Evolutionary conservation across 176 grass and related monocot species (phyloP).

Genomic region (Eleusine coracana): DNA sequence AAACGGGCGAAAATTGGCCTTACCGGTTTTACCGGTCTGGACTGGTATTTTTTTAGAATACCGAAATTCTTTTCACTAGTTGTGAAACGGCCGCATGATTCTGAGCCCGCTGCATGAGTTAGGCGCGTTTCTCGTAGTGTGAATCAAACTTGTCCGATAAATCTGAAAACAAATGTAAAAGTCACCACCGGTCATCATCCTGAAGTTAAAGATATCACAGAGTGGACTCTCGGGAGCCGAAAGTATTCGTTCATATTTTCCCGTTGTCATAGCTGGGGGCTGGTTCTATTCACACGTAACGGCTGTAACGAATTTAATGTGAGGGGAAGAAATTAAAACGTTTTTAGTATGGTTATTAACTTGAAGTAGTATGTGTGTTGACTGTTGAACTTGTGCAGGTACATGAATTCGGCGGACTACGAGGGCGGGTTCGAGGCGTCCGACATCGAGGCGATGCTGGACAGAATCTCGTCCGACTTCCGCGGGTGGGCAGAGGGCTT

Average conservation of each 20-base stretch:
- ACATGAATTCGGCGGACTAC: conserved; percentile 78
- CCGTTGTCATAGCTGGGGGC: not conserved
- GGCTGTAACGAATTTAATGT: not conserved
- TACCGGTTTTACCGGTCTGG: too few relatives aligned
- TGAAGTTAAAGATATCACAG: not conserved
- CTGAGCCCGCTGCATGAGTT: too few relatives aligned
- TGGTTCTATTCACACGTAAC: not conserved
- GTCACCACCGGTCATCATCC: not conserved
- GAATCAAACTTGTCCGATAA: not conserved
- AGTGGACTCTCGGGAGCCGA: not conserved
- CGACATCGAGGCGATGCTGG: conserved; percentile 53
- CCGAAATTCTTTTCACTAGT: too few relatives aligned
- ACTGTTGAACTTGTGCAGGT: conserved; percentile 30
- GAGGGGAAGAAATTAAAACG: not conserved
- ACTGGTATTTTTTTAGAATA: too few relatives aligned
- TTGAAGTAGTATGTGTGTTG: not conserved
- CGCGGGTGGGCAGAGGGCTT: conserved; percentile 55
- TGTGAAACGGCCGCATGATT: too few relatives aligned
- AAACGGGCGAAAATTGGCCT: too few relatives aligned
- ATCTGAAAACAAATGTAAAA: not conserved
- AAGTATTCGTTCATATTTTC: not conserved
- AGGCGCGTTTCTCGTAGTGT: too few relatives aligned
- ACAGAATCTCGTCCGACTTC: conserved; percentile 58
- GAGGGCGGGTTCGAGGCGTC: conserved; percentile 66
- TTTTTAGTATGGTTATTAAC: not conserved